Conservation (phyloP, 352 stramenopile species). For the Halophytophthora polymorphica region DNA sequence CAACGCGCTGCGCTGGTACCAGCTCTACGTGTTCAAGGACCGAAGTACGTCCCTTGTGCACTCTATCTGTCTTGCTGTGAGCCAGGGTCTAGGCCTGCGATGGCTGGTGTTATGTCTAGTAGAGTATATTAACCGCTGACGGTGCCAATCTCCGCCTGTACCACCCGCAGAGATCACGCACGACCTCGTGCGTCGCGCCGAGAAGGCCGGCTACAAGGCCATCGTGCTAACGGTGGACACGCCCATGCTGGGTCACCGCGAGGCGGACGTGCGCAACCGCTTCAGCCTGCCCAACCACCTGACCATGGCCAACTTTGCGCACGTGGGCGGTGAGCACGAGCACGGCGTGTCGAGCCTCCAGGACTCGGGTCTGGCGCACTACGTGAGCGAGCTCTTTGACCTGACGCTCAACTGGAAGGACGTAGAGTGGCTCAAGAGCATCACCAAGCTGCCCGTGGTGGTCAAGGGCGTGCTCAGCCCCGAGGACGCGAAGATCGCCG, state of each 20-base stretch:
- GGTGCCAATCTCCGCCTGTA: conserved; percentile 1
- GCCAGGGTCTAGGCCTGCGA: neutral
- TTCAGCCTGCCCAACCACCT: conserved; percentile 86
- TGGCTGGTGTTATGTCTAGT: conserved; percentile 7
- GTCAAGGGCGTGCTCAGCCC: conserved; percentile 93
- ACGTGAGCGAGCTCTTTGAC: conserved; percentile 89
- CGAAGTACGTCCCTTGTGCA: conserved; percentile 30
- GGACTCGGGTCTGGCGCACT: conserved; percentile 46
- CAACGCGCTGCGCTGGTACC: conserved; percentile 90
- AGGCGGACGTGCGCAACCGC: conserved; percentile 93
- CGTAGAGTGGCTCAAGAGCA: conserved; percentile 90
- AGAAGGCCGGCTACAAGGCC: conserved; percentile 94
- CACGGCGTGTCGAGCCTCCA: conserved; percentile 53
- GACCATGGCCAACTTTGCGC: conserved; percentile 36
- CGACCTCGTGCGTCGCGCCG: conserved; percentile 85
- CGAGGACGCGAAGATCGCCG: conserved; percentile 89
- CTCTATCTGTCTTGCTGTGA: too few species aligned
- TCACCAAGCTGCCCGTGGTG: conserved; percentile 89
- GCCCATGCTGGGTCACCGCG: conserved; percentile 93
- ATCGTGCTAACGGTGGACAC: conserved; percentile 96
- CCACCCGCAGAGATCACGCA: conserved; percentile 87
- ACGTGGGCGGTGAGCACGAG: conserved; percentile 56
- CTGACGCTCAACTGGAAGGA: conserved; percentile 93
- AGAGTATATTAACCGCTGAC: conserved; percentile 29
- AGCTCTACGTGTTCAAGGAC: conserved; percentile 97